Conservation (phyloP, 176 grass and related monocot genomes). For the bread wheat (Triticum aestivum) region IWGSC_CS_RefSeq_v2.1 NC_057807.1:370295316-370295815, state of each 20-base stretch:
- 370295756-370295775: not conserved
- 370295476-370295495: slow-evolving; percentile 89
- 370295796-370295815: not conserved
- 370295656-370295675: slow-evolving; percentile 78
- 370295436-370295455: slow-evolving; percentile 80
- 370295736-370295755: not conserved
- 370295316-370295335: slow-evolving; percentile 78
- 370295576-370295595: too few relatives aligned
- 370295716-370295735: slow-evolving; percentile 81
- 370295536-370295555: too few relatives aligned
- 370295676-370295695: slow-evolving; percentile 88
- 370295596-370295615: too few relatives aligned
- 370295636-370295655: slow-evolving; percentile 87
- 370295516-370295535: slow-evolving; percentile 7
- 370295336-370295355: slow-evolving; percentile 88
- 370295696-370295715: slow-evolving; percentile 79
- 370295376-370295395: slow-evolving; percentile 84
- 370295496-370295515: slow-evolving; percentile 87
- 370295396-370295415: slow-evolving; percentile 91
- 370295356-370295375: slow-evolving; percentile 89
- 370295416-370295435: slow-evolving; percentile 84
- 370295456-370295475: slow-evolving; percentile 98
- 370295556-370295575: too few relatives aligned
- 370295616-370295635: slow-evolving; percentile 57
- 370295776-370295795: not conserved